A percentile compares a stretch with the other conserved stretches of the same genome.
Evolutionary conservation across 2,329 filamentous ascomycete genomes (phyloP).

Genomic region (Stromatinia cepivora): DNA sequence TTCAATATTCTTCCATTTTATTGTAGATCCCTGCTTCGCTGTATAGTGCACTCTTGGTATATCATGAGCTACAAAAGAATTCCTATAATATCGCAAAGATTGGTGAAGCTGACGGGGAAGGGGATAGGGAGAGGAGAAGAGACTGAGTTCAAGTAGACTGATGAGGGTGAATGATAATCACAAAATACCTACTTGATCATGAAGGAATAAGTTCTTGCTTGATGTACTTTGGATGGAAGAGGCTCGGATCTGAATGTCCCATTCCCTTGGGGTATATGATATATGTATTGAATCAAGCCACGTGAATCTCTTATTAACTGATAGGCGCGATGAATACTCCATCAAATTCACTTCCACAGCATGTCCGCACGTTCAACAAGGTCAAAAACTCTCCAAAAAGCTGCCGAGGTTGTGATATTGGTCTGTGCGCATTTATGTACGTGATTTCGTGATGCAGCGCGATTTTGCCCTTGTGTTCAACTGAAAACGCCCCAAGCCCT

Average conservation of each 20-base stretch:
- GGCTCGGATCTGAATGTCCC: neutral
- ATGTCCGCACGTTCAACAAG: neutral
- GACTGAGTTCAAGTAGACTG: neutral
- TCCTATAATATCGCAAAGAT: neutral
- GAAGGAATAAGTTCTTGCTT: neutral
- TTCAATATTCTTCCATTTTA: neutral
- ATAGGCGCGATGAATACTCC: neutral
- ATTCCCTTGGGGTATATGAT: neutral
- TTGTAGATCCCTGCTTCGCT: neutral
- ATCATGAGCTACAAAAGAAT: neutral
- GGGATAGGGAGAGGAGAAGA: too few species aligned
- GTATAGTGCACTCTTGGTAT: neutral
- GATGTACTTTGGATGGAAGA: neutral
- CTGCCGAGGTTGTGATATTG: neutral
- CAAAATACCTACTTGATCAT: too few species aligned
- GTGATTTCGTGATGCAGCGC: neutral
- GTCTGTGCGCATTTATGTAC: neutral
- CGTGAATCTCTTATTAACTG: neutral
- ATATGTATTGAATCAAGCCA: too few species aligned
- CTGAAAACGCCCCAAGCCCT: neutral
- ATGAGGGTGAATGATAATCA: neutral
- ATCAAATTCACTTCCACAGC: neutral
- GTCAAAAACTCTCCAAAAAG: neutral
- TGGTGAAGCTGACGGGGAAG: too few species aligned
- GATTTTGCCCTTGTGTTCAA: constrained; percentile 5